A percentile compares a stretch with the other conserved stretches of the same genome.
Evolutionary conservation across 2,329 filamentous ascomycete genomes (phyloP).

Genomic region (Cladosporium sp.): DNA sequence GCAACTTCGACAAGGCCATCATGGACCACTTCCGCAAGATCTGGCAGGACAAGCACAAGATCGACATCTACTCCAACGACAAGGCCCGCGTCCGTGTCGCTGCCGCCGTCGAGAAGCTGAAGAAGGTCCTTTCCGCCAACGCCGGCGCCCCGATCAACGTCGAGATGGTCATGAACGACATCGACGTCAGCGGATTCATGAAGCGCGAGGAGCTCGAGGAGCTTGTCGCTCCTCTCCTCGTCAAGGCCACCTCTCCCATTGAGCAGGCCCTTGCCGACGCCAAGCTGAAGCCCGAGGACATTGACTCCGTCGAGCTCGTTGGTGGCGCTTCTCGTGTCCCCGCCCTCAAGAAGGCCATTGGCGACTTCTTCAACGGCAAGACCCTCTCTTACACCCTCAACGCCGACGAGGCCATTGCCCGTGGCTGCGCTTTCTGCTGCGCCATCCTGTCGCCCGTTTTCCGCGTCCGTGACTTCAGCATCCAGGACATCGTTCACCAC

Average conservation of each 20-base stretch:
- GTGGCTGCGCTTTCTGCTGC: constrained; percentile 95
- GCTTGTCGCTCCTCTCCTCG: constrained; percentile 79
- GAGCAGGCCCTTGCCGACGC: constrained; percentile 94
- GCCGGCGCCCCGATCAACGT: constrained; percentile 90
- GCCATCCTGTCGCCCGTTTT: constrained; percentile 96
- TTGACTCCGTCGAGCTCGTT: constrained; percentile 88
- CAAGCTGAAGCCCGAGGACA: constrained; percentile 85
- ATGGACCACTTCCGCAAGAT: constrained; percentile 93
- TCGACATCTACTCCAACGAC: constrained; percentile 85
- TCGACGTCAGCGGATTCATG: constrained; percentile 83
- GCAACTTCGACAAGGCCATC: constrained; percentile 92
- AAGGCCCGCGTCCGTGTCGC: constrained; percentile 86
- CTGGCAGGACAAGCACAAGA: constrained; percentile 97
- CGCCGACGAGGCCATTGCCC: constrained; percentile 94
- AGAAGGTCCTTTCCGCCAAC: constrained; percentile 97
- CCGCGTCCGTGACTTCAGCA: constrained; percentile 95
- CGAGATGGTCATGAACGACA: constrained; percentile 97
- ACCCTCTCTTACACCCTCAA: constrained; percentile 92
- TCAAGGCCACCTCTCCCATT: constrained; percentile 67
- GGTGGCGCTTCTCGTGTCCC: constrained; percentile 94
- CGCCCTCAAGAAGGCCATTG: constrained; percentile 82
- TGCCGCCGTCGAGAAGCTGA: constrained; percentile 90
- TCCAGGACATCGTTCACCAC: constrained; percentile 97
- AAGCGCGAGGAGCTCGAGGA: constrained; percentile 93
- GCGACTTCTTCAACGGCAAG: constrained; percentile 89